Percentiles rank a stretch among this genome's conserved stretches.
Evolutionary conservation across 176 grass and related monocot species (phyloP).

Genomic region (Carex cristatella): DNA sequence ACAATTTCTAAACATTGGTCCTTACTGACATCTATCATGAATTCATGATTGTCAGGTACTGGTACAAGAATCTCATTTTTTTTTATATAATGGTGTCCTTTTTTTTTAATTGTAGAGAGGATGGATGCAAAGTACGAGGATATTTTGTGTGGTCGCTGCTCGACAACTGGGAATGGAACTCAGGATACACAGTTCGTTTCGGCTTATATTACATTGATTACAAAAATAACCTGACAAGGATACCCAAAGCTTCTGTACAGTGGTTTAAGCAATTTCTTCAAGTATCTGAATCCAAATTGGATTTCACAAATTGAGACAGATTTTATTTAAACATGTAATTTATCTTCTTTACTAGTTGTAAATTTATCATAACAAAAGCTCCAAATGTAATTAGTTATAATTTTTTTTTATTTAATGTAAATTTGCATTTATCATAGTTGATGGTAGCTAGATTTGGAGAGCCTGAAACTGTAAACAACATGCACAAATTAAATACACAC

Average conservation of each 20-base stretch:
- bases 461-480: background rate
- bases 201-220: slow-evolving; percentile 72
- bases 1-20: background rate
- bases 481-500: background rate
- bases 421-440: background rate
- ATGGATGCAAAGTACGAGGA: slow-evolving; percentile 61
- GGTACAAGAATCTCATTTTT: background rate
- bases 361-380: background rate
- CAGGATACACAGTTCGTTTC: slow-evolving; percentile 75
- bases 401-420: background rate
- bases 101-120: slow-evolving; percentile 39
- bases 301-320: slow-evolving; percentile 5
- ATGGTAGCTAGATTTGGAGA: background rate
- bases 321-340: slow-evolving; percentile 8
- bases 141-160: slow-evolving; percentile 86
- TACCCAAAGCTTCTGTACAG: slow-evolving; percentile 64
- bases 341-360: background rate
- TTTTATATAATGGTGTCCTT: background rate
- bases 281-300: slow-evolving; percentile 13
- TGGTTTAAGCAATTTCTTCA: slow-evolving; percentile 62
- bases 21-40: background rate
- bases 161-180: slow-evolving; percentile 95
- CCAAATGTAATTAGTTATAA: slow-evolving; percentile 1
- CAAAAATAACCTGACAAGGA: slow-evolving; percentile 72
- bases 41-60: background rate